These are phyloP conservation scores for Nitzschia sp. DNA, from an alignment of 108 stramenopile genomes.

Conservation along the genomic window DNA sequence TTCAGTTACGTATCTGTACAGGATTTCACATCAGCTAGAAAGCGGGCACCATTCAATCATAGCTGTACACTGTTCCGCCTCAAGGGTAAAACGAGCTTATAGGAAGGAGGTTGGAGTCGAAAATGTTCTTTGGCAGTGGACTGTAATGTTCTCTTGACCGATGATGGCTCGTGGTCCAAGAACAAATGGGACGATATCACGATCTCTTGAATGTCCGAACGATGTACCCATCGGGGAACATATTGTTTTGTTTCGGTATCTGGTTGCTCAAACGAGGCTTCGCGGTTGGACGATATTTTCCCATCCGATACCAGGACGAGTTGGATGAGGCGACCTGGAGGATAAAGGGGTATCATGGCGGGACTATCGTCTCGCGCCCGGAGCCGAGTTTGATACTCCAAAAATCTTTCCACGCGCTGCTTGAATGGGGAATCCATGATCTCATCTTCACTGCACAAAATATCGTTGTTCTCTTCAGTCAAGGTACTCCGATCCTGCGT, in stretches of 20 bases:
- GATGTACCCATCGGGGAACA: constrained; percentile 54
- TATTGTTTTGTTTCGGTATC: constrained; percentile 43
- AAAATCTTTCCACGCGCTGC: constrained; percentile 56
- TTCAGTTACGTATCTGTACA: too few relatives aligned
- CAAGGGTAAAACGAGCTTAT: not conserved
- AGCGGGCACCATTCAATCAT: too few relatives aligned
- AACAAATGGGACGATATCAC: constrained; percentile 63
- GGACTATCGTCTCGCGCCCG: constrained; percentile 35
- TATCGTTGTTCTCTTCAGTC: constrained; percentile 49
- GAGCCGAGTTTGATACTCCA: constrained; percentile 41
- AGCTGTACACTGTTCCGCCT: too few relatives aligned
- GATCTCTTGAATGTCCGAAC: constrained; percentile 69
- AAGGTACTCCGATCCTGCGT: constrained; percentile 19
- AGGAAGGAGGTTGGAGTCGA: constrained; percentile 12
- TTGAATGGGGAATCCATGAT: constrained; percentile 59
- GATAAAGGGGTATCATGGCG: constrained; percentile 36
- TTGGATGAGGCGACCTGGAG: constrained; percentile 72
- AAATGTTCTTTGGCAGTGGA: constrained; percentile 36
- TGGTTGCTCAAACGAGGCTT: constrained; percentile 25
- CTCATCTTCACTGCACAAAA: constrained; percentile 49
- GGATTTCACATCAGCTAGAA: too few relatives aligned
- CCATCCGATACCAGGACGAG: constrained; percentile 38
- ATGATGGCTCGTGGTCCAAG: constrained; percentile 67
- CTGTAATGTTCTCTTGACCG: constrained; percentile 54
- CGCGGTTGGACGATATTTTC: not conserved